phyloP scores from a whole-genome alignment of 768 basidiomycete genomes.

The Naematelia encephala region DNA sequence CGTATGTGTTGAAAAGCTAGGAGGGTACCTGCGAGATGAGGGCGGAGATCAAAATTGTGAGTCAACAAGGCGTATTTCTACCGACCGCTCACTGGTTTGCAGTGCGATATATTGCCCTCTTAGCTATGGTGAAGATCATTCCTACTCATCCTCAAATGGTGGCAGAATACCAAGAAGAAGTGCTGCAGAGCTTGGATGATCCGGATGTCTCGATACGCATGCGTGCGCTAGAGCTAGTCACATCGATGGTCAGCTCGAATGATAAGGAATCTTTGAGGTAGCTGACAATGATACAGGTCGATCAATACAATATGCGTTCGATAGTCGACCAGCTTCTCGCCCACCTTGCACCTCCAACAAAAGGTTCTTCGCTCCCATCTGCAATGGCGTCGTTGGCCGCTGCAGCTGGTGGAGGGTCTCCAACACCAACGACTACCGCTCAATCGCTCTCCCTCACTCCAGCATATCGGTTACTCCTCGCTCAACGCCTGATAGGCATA shows the following conservation, averaged over 20 bases:
- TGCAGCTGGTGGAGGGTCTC: constrained; percentile 53
- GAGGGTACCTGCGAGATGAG: constrained; percentile 81
- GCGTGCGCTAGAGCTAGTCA: constrained; percentile 88
- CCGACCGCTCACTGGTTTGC: constrained; percentile 6
- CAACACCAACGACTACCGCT: constrained; percentile 54
- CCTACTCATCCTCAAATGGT: constrained; percentile 85
- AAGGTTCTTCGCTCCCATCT: constrained; percentile 51
- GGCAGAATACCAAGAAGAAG: constrained; percentile 85
- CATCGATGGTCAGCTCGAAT: constrained; percentile 72
- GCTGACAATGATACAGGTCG: constrained; percentile 59
- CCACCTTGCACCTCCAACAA: constrained; percentile 67
- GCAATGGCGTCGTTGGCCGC: constrained; percentile 54
- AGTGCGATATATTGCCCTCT: constrained; percentile 97
- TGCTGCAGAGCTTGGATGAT: constrained; percentile 83
- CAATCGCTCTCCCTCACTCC: constrained; percentile 60
- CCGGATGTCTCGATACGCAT: constrained; percentile 93
- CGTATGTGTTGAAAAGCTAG: constrained; percentile 88
- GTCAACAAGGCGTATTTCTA: not conserved
- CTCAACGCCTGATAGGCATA: constrained; percentile 79
- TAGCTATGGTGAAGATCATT: constrained; percentile 93
- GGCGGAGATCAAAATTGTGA: constrained; percentile 79
- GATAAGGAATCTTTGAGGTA: not conserved
- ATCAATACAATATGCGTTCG: constrained; percentile 75
- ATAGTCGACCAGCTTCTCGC: constrained; percentile 85
- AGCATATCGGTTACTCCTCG: constrained; percentile 78